phyloP scores from a whole-genome alignment of 129 eudicot genomes.

The sunflower (Helianthus annuus) region DNA sequence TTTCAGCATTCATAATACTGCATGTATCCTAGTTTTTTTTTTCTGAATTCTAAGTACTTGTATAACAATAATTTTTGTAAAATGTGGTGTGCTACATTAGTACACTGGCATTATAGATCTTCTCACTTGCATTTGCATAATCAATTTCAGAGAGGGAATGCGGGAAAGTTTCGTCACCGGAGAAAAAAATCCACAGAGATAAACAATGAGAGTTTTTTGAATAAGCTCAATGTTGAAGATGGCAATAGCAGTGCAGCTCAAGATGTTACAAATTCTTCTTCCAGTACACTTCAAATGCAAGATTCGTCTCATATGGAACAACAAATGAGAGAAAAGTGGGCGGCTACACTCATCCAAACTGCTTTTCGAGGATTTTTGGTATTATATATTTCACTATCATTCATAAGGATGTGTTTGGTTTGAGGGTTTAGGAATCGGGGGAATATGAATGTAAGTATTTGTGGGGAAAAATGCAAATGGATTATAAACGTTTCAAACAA shows the following conservation, averaged over 20 bases:
- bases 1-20: not conserved
- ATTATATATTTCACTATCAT: conserved; percentile 11
- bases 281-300: conserved; percentile 49
- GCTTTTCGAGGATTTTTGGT: conserved; percentile 96
- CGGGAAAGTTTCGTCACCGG: conserved; percentile 59
- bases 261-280: conserved; percentile 53
- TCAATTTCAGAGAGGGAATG: conserved; percentile 45
- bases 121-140: conserved; percentile 13
- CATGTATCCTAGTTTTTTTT: not conserved
- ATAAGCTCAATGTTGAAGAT: conserved; percentile 51
- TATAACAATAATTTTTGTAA: not conserved
- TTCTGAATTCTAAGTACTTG: not conserved
- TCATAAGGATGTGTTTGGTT: not conserved
- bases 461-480: conserved; percentile 1
- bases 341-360: conserved; percentile 81
- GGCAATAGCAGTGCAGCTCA: conserved; percentile 40
- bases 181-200: conserved; percentile 65
- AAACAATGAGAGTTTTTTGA: conserved; percentile 39
- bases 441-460: not conserved
- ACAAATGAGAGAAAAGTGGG: conserved; percentile 67
- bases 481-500: not conserved
- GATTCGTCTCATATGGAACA: conserved; percentile 48
- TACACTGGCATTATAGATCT: conserved; percentile 2
- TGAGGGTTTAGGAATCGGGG: not conserved
- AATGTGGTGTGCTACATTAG: not conserved